Evolutionary conservation across 257 asterid genomes (phyloP).

Genomic region (Petunia axillaris): DNA sequence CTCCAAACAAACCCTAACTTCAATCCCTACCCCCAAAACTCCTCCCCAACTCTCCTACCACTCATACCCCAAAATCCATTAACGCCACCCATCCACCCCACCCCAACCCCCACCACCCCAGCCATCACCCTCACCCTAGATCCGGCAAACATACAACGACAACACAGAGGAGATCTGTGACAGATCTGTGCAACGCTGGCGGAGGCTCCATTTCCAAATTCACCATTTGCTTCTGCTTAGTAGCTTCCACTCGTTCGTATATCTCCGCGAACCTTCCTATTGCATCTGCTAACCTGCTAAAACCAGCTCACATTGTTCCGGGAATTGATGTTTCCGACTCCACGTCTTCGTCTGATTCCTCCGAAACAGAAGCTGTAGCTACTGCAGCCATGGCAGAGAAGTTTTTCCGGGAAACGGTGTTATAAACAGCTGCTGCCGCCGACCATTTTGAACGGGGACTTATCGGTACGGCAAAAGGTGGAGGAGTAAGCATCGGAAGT

Average conservation of each 20-base stretch:
- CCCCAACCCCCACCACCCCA: too few relatives aligned
- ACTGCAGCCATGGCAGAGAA: conserved; percentile 74
- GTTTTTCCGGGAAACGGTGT: conserved; percentile 51
- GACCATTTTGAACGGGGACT: conserved; percentile 80
- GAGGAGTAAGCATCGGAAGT: conserved; percentile 38
- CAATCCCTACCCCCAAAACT: too few relatives aligned
- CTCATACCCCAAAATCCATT: too few relatives aligned
- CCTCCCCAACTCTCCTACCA: too few relatives aligned
- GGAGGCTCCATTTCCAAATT: conserved; percentile 61
- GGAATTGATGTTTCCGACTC: conserved; percentile 43
- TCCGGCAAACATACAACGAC: too few relatives aligned
- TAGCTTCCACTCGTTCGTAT: conserved; percentile 78
- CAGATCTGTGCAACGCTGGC: too few relatives aligned
- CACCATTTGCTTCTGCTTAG: conserved; percentile 82
- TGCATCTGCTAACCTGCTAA: conserved; percentile 64
- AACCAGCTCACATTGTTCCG: conserved; percentile 41
- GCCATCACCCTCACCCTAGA: too few relatives aligned
- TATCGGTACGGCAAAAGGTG: conserved; percentile 78
- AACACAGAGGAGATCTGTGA: too few relatives aligned
- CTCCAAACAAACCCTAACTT: too few relatives aligned
- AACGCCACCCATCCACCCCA: too few relatives aligned
- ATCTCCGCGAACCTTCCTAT: conserved; percentile 61
- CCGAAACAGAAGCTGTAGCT: conserved; percentile 62
- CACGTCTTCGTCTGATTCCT: conserved; percentile 39
- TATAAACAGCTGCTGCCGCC: conserved; percentile 38